Evolutionary conservation across 176 grass and related monocot species (phyloP), one percentile per base, ranked within the genome.

Genomic region (Aegilops sharonensis): DNA sequence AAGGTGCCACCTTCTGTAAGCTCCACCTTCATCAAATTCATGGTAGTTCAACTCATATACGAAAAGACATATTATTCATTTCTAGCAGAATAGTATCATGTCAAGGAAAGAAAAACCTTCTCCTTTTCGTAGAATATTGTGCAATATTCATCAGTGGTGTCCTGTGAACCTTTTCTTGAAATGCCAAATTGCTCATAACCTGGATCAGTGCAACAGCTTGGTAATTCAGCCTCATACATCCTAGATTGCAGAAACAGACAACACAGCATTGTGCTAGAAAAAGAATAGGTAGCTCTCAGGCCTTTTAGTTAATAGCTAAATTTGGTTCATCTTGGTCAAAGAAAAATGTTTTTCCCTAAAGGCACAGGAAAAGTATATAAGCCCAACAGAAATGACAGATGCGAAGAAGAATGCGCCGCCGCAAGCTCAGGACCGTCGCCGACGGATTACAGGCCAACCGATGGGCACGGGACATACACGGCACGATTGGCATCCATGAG

Each of bases 61-160:
- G 25, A 83, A 82, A 71, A 77, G 50, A 79, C 42, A 81, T 20
- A 81, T 20, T 87, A 60, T 84, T 80, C 75, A 72, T 84, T 84
- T 71, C 20, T 61, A 47, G 48, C n/a, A 71, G 29, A 30, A 77
- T 15, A 62, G 80, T 81, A 84, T 50, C 43, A 76, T 42, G 82
- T 77, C 42, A 77, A 34, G 15, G 74, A 81, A 72, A 81, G 59
- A 68, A 40, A 59, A 81, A 98, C 97, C 97, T 96, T 98, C 17
- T 95, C 97, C 82, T 95, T 98, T 85, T 98, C 94, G 64, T 98
- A 98, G 70, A 98, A 98, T 84, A 98, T 98, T 60, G 97, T 92
- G 79, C 97, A 98, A 67, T 98, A 94, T 82, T 98, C 97, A 83
- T 98, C 97, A 36, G 87, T 80, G 54, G 79, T 95, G 73, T 98